These are phyloP conservation scores for Xylaria nigripes DNA, from an alignment of 495 filamentous ascomycete species.

Conservation along the genomic window DNA sequence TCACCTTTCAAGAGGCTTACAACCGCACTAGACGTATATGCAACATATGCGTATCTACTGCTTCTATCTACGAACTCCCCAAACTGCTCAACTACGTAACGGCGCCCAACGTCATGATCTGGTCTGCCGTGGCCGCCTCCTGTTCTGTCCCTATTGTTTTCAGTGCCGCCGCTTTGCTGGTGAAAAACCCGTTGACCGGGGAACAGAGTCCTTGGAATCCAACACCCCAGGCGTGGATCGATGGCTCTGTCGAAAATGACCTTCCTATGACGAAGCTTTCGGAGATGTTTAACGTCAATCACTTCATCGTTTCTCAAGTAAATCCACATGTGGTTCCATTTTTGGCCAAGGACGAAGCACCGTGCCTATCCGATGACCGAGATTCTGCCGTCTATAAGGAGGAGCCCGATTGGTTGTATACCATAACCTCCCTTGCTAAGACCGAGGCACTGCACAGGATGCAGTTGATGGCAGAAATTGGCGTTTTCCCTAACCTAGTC, in stretches of 20 bases:
- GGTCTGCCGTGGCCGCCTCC: conserved; percentile 92
- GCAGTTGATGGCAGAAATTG: conserved; percentile 71
- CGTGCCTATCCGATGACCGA: conserved; percentile 31
- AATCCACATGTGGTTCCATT: conserved; percentile 94
- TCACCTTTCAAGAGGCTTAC: conserved; percentile 94
- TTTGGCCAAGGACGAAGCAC: conserved; percentile 60
- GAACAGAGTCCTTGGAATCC: conserved; percentile 76
- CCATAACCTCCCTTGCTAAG: conserved; percentile 66
- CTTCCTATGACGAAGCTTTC: conserved; percentile 84
- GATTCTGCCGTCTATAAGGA: conserved; percentile 30
- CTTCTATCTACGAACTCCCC: conserved; percentile 78
- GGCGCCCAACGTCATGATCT: conserved; percentile 87
- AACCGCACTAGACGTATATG: conserved; percentile 82
- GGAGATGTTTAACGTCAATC: conserved; percentile 97
- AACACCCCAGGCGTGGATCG: conserved; percentile 75
- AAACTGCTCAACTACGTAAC: conserved; percentile 87
- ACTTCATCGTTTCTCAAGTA: conserved; percentile 94
- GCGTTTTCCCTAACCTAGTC: conserved; percentile 70
- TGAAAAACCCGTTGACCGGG: conserved; percentile 79
- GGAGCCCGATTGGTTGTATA: conserved; percentile 53
- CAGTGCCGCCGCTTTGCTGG: conserved; percentile 61
- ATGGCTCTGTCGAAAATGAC: conserved; percentile 91
- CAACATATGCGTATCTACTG: conserved; percentile 87
- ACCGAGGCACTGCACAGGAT: conserved; percentile 75
- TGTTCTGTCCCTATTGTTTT: conserved; percentile 91